These are phyloP conservation scores for Tetrahymena thermophila DNA, from an alignment of 73 alveolate species.

Conservation along the genomic window DNA sequence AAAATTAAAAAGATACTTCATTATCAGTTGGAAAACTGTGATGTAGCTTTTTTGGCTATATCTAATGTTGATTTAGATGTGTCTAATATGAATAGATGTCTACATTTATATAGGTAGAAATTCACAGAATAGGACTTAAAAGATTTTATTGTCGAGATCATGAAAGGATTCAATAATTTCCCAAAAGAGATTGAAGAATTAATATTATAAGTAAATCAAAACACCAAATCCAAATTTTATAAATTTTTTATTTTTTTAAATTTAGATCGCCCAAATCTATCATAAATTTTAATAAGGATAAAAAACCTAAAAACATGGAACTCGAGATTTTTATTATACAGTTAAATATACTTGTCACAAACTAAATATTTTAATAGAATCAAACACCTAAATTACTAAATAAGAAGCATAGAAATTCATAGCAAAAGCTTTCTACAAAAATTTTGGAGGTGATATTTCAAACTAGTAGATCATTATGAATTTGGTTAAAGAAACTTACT, in stretches of 20 bases:
- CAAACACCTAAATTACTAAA: neutral
- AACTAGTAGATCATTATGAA: neutral
- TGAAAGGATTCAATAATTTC: neutral
- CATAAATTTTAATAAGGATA: neutral
- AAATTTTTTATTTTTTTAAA: neutral
- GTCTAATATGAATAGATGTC: constrained; percentile 62
- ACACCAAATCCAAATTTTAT: neutral
- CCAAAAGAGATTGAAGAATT: neutral
- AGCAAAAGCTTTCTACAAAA: neutral
- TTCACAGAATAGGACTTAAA: neutral
- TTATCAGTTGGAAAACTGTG: constrained; percentile 25
- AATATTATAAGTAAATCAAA: neutral
- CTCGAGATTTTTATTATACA: neutral
- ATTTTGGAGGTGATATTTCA: neutral
- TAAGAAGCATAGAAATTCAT: neutral
- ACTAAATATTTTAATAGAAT: neutral
- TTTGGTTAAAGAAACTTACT: neutral
- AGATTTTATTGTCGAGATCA: neutral
- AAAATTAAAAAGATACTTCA: neutral
- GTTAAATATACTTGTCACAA: neutral
- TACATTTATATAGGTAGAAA: constrained; percentile 46
- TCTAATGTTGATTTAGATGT: constrained; percentile 54
- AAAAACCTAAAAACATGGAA: neutral
- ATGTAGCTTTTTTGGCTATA: constrained; percentile 26
- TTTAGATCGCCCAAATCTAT: neutral